Evolutionary conservation across 2,329 filamentous ascomycete genomes (phyloP), one percentile per base, ranked within the genome.

Genomic region (Colletotrichum viniferum): DNA sequence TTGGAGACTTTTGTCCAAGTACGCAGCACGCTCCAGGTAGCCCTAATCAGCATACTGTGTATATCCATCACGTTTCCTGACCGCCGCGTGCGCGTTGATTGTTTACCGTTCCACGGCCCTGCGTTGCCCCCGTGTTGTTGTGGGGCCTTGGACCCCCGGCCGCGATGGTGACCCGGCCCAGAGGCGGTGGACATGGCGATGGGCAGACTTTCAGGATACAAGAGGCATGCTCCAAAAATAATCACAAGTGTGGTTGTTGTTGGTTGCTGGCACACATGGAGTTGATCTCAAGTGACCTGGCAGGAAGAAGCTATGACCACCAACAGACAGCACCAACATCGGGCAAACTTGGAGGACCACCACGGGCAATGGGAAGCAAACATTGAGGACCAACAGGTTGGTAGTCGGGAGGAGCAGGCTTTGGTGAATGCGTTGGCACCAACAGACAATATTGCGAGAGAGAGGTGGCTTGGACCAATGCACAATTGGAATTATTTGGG

Each of bases 31-130:
- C 73, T 21, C n/a, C 30, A 75, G 73, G 69, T 72, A 75, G 69
- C 43, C 43, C 69, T 69, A 67, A 73, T 72, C 73, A 75, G 69
- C 73, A 72, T 67, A 63, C 73, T 75, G 73, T 75, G 73, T 73
- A 63, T 73, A 67, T 34, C 60, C 34, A 34, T 26, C 12, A n/a
- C 5, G 10, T 62, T 58, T 26, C 16, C 48, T 38, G 30, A 55
- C 69, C 56, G 34, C 55, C 34, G 67, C 10, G 34, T 18, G 18
- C 26, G 21, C 60, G 43, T 61, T 68, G 72, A 68, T 73, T 73
- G 64, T 76, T 73, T 64, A 69, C 36, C 34, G 73, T 73, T 64
- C 16, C 56, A 75, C 73, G 32, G 69, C 73, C 43, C 73, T 69
- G 63, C 56, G 34, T 64, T 28, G 14, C 48, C 38, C 38, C 71